Percentiles rank a stretch among this genome's conserved stretches.
Conservation (phyloP, 495 filamentous ascomycete species). For the Copromyces sp. region DNA sequence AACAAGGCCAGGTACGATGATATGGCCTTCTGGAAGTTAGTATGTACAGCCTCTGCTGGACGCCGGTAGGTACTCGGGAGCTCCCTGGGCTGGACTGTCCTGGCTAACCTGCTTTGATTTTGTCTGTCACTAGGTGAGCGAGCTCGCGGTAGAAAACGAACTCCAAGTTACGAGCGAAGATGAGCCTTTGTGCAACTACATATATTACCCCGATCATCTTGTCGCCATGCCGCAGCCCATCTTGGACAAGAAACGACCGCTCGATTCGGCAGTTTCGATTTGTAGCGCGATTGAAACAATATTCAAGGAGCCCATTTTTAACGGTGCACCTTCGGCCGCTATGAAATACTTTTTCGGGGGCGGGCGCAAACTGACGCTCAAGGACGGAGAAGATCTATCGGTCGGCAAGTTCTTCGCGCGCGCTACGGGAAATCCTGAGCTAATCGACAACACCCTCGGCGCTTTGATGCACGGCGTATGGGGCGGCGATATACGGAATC, state of each 20-base stretch:
- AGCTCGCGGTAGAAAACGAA: slow-evolving; percentile 51
- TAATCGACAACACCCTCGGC: slow-evolving; percentile 69
- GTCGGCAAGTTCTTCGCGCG: slow-evolving; percentile 57
- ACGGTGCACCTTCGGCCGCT: slow-evolving; percentile 36
- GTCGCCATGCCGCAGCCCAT: slow-evolving; percentile 36
- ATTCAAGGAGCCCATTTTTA: slow-evolving; percentile 54
- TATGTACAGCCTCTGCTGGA: slow-evolving; percentile 14
- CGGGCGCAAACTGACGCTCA: neutral
- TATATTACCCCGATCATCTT: slow-evolving; percentile 89
- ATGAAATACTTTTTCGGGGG: slow-evolving; percentile 16
- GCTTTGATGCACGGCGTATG: slow-evolving; percentile 84
- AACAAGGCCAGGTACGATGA: slow-evolving; percentile 24
- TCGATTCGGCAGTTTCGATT: neutral
- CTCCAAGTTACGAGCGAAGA: slow-evolving; percentile 38
- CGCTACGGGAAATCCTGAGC: slow-evolving; percentile 36
- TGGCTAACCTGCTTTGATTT: neutral
- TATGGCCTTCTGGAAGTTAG: slow-evolving; percentile 34
- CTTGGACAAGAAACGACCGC: neutral
- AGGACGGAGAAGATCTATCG: slow-evolving; percentile 50
- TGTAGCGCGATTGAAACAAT: slow-evolving; percentile 28
- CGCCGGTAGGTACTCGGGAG: neutral
- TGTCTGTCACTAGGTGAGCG: slow-evolving; percentile 41
- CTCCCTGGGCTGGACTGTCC: neutral
- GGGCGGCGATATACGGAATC: slow-evolving; percentile 76
- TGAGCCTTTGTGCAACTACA: slow-evolving; percentile 54